Percentiles rank a stretch among this genome's conserved stretches.
phyloP scores from a whole-genome alignment of 2,329 filamentous ascomycete genomes.

The Neopestalotiopsis clavispora region DNA sequence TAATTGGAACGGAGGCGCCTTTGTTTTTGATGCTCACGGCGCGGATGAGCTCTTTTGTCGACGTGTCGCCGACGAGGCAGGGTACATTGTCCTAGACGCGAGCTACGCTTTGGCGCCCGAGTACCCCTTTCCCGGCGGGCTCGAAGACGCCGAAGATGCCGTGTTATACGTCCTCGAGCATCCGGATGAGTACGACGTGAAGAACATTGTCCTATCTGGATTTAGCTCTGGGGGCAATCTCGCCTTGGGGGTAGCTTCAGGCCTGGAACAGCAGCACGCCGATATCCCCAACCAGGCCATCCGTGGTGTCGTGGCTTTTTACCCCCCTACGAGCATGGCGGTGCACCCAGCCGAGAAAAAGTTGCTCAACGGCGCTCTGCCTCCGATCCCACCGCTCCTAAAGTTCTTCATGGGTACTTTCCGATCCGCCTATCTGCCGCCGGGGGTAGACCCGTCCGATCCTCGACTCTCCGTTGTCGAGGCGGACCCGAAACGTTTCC shows the following conservation, averaged over 20 bases:
- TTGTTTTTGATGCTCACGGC: conserved; percentile 40
- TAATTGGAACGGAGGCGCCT: conserved; percentile 43
- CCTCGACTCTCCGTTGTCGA: conserved; percentile 40
- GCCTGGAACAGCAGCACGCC: background rate
- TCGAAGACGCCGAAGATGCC: conserved; percentile 40
- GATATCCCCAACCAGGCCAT: conserved; percentile 47
- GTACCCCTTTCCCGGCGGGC: conserved; percentile 41
- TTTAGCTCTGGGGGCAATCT: conserved; percentile 53
- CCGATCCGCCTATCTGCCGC: conserved; percentile 37
- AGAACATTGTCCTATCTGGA: conserved; percentile 47
- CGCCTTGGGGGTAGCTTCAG: conserved; percentile 37
- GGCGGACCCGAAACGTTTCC: conserved; percentile 23
- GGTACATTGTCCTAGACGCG: conserved; percentile 33
- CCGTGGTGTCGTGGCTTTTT: conserved; percentile 54
- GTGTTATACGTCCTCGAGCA: conserved; percentile 32
- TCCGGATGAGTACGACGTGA: conserved; percentile 35
- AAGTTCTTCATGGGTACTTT: conserved; percentile 31
- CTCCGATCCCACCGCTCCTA: conserved; percentile 18
- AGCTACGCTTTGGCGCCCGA: conserved; percentile 47
- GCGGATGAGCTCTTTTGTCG: conserved; percentile 43
- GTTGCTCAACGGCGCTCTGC: conserved; percentile 28
- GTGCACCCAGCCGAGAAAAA: conserved; percentile 33
- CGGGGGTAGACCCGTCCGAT: conserved; percentile 31
- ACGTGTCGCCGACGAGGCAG: conserved; percentile 32
- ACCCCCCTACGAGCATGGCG: conserved; percentile 39